These are phyloP conservation scores for Cantharellus anzutake DNA, from an alignment of 768 basidiomycete species.

Conservation along the genomic window DNA sequence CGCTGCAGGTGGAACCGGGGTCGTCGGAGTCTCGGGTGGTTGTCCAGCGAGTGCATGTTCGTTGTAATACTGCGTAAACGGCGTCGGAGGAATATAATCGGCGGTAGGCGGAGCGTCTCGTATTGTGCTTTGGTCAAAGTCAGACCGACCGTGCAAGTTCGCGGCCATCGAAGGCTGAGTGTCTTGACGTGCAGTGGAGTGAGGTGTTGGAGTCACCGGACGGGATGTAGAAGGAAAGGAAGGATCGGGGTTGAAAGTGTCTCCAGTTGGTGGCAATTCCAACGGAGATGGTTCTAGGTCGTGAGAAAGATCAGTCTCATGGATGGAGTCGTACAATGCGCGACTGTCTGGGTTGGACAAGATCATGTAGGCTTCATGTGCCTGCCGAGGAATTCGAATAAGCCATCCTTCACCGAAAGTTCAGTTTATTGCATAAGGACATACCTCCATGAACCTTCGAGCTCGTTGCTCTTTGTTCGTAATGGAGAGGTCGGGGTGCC, in stretches of 20 bases:
- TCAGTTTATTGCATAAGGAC: neutral
- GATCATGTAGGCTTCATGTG: neutral
- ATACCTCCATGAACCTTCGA: conserved; percentile 1
- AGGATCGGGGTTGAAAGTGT: neutral
- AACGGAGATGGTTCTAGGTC: too few species aligned
- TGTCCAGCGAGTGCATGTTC: too few species aligned
- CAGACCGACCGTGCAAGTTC: too few species aligned
- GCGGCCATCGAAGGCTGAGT: too few species aligned
- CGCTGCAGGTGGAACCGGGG: neutral
- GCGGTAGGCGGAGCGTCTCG: neutral
- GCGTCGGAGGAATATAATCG: neutral
- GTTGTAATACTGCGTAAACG: neutral
- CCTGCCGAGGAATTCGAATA: neutral
- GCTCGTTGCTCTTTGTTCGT: conserved; percentile 1
- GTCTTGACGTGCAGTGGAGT: too few species aligned
- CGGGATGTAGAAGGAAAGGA: neutral
- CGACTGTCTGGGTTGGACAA: neutral
- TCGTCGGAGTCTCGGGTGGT: too few species aligned
- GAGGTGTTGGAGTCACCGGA: neutral
- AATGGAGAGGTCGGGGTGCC: neutral
- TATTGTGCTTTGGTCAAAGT: too few species aligned
- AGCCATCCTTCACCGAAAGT: too few species aligned
- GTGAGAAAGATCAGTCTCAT: neutral
- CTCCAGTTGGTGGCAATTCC: neutral
- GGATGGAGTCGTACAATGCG: neutral